Evolutionary conservation across 495 filamentous ascomycete species (phyloP).

Genomic region (Aspergillus bridgeri): DNA sequence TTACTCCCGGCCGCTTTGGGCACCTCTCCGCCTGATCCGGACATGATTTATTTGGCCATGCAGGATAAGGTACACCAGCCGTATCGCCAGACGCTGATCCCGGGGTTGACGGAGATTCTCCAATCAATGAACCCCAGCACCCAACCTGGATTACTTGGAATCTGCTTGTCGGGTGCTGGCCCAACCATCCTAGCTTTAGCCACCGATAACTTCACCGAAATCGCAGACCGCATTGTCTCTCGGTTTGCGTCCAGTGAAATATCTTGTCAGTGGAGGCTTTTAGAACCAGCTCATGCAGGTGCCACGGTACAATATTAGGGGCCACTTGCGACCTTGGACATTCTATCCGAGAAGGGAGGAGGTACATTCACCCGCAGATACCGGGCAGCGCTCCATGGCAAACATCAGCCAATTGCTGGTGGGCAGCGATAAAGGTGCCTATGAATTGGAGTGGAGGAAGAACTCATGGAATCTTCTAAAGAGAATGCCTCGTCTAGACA

Average conservation of each 20-base stretch:
- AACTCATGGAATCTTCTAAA: too few relatives aligned
- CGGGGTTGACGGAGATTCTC: constrained; percentile 86
- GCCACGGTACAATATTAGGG: constrained; percentile 52
- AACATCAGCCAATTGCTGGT: background rate
- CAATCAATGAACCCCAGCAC: constrained; percentile 77
- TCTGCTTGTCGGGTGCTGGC: constrained; percentile 89
- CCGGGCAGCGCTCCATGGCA: background rate
- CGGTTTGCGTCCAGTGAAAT: constrained; percentile 67
- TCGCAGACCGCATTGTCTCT: constrained; percentile 70
- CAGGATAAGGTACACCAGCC: constrained; percentile 97
- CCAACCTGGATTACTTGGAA: constrained; percentile 84
- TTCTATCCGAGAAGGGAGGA: background rate
- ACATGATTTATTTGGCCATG: constrained; percentile 94
- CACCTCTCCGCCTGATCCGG: constrained; percentile 81
- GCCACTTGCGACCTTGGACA: background rate
- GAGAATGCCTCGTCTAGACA: too few relatives aligned
- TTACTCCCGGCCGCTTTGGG: constrained; percentile 83
- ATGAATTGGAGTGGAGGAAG: too few relatives aligned
- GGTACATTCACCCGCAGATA: background rate
- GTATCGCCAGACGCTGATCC: constrained; percentile 84
- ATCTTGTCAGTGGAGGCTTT: constrained; percentile 77
- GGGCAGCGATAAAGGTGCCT: background rate
- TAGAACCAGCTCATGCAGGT: constrained; percentile 83
- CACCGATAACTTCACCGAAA: constrained; percentile 78
- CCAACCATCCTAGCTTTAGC: constrained; percentile 92